Evolutionary conservation across 108 stramenopile genomes (phyloP).

Genomic region (Pseudonitzschia multistriata): DNA sequence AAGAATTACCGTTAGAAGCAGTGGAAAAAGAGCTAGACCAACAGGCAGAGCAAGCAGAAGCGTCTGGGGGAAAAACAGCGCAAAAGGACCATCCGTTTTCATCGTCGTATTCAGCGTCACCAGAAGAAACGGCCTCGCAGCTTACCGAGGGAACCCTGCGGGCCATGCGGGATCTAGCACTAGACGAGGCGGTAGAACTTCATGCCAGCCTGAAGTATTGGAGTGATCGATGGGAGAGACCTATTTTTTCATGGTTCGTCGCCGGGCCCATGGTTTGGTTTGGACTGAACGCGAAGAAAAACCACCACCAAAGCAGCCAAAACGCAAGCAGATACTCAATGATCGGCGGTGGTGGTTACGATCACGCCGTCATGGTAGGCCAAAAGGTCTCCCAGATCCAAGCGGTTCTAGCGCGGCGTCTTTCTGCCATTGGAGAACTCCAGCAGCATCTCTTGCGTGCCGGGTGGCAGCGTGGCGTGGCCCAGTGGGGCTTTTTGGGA

Average conservation of each 20-base stretch:
- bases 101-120: slow-evolving; percentile 4
- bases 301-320: background rate
- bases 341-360: slow-evolving; percentile 41
- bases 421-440: slow-evolving; percentile 77
- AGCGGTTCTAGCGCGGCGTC: slow-evolving; percentile 77
- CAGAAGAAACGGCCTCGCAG: slow-evolving; percentile 72
- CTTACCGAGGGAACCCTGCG: slow-evolving; percentile 80
- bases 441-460: slow-evolving; percentile 74
- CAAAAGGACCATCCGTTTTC: background rate
- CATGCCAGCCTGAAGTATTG: slow-evolving; percentile 70
- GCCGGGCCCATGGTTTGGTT: slow-evolving; percentile 77
- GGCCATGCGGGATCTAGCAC: slow-evolving; percentile 76
- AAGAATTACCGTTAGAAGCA: background rate
- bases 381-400: slow-evolving; percentile 82
- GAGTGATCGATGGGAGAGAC: slow-evolving; percentile 76
- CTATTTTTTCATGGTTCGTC: slow-evolving; percentile 74
- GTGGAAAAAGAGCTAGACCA: background rate
- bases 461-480: slow-evolving; percentile 80
- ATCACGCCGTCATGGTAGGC: slow-evolving; percentile 58
- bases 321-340: too few species aligned
- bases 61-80: background rate
- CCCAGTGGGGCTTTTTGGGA: slow-evolving; percentile 81
- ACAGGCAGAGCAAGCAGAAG: background rate
- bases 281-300: background rate
- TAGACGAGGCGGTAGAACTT: slow-evolving; percentile 79